Base-by-base conservation (phyloP, 2,329 filamentous ascomycete species). In the Clarireedia hainanense region DNA sequence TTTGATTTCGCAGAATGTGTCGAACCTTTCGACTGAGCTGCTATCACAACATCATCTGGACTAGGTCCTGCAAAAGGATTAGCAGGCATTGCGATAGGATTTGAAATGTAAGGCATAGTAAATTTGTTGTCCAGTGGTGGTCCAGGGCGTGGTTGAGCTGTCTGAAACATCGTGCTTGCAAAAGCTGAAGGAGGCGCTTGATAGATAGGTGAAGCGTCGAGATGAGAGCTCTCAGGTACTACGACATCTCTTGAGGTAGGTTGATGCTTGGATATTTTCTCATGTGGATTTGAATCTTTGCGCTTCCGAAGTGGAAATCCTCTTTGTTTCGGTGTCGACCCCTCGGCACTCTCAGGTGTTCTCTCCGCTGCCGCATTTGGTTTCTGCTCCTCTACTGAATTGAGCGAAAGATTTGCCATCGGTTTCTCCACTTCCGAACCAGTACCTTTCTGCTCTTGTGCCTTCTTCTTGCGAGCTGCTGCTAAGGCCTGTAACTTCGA, bases 401-500 rank as follows among this genome's bases (percentile, higher is more conserved):
- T 54, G 9, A 64, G 48, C 34, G 58, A 51, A 12, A 66, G 58
- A 27, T 57, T 58, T 2, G 62, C 61, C 63, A 68, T 62, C 6
- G 66, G 61, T 43, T 64, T 63, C 48, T 66, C 64, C 3, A 67
- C 58, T 7, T 58, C 64, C 3, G 56, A 57, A 23, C 39, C 52
- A 20, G 30, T 55, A 48, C 43, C 54, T 46, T 70, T 74, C 63
- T 80, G 84, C 40, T 86, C 84, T 30, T 84, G 84, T 14, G 84
- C 84, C 70, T 91, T 95, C 72, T 89, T 91, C 69, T 91, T 91
- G 27, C 91, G 80, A 53, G 89, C 87, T 36, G 90, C 90, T 51
- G 92, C 91, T 43, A 99, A 75, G 48, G 90, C 90, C 64, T 95
- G 92, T 47, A 99, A 76, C 67, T 99, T 99, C 5, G 92, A 95